Percentiles rank a stretch among this genome's conserved stretches.
These are phyloP conservation scores for Globisporangium ultimum DNA, from an alignment of 352 stramenopile species.

Conservation along the genomic window DNA sequence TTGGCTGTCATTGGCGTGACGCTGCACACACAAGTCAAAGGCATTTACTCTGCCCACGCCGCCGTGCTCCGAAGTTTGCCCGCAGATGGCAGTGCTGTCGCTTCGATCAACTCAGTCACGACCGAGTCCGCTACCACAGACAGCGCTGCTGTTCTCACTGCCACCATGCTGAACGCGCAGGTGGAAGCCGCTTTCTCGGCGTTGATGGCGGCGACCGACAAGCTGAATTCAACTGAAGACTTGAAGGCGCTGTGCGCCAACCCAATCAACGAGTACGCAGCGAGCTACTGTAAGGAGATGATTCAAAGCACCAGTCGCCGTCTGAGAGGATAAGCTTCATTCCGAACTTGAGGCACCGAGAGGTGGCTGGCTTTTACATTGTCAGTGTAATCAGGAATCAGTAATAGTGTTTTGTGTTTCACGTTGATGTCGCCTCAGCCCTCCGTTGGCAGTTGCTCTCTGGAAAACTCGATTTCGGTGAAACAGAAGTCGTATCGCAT, in stretches of 20 bases:
- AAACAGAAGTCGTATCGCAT: no score
- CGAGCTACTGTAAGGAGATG: slow-evolving; percentile 26
- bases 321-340: not conserved
- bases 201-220: not conserved
- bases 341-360: no score
- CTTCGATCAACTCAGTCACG: not conserved
- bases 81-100: slow-evolving; percentile 8
- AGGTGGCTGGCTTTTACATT: no score
- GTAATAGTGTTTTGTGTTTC: no score
- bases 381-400: no score
- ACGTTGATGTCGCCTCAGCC: no score
- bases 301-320: not conserved
- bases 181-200: not conserved
- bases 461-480: no score
- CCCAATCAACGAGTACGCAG: slow-evolving; percentile 27
- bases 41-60: slow-evolving; percentile 30
- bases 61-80: slow-evolving; percentile 25
- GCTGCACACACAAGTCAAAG: slow-evolving; percentile 37
- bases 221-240: not conserved
- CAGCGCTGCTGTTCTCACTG: not conserved
- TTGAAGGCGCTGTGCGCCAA: slow-evolving; percentile 8
- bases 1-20: slow-evolving; percentile 39
- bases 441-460: no score
- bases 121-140: not conserved
- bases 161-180: not conserved